Evolutionary conservation across 78 protist genomes (phyloP).

Genomic region (Polysphondylium violaceum): DNA sequence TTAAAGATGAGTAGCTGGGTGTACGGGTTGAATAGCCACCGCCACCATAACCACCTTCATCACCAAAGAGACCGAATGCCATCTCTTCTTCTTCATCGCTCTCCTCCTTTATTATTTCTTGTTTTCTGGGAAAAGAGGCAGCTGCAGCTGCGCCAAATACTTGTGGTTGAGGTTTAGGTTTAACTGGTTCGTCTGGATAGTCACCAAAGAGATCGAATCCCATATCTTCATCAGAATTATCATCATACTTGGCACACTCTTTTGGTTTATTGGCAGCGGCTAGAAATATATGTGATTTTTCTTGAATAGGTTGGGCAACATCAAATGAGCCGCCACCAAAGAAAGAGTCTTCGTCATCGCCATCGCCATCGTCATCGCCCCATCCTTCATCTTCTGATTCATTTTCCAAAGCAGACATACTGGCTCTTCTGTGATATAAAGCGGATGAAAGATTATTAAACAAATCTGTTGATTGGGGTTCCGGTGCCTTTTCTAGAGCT

Average conservation of each 20-base stretch:
- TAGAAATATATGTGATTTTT: background rate
- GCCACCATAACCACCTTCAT: background rate
- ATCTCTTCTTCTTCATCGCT: background rate
- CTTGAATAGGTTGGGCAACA: too few species aligned
- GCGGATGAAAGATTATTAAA: background rate
- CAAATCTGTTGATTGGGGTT: background rate
- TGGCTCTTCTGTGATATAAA: background rate
- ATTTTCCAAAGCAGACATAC: background rate
- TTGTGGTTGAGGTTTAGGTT: background rate
- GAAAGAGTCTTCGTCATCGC: background rate
- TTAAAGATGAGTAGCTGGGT: background rate
- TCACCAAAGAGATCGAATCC: constrained; percentile 59
- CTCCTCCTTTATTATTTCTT: background rate
- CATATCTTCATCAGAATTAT: constrained; percentile 32
- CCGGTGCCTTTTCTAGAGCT: background rate
- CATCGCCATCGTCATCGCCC: background rate
- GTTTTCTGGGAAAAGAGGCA: background rate
- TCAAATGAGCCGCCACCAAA: background rate
- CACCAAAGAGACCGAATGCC: background rate
- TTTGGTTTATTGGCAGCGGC: background rate
- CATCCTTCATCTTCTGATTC: too few species aligned
- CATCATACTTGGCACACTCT: background rate
- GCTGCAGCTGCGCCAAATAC: background rate
- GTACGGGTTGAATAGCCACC: background rate
- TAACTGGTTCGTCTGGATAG: background rate